Percentiles rank a stretch among this genome's conserved stretches.
Evolutionary conservation across 2,329 filamentous ascomycete genomes (phyloP).

Genomic region (Colletotrichum sp.): DNA sequence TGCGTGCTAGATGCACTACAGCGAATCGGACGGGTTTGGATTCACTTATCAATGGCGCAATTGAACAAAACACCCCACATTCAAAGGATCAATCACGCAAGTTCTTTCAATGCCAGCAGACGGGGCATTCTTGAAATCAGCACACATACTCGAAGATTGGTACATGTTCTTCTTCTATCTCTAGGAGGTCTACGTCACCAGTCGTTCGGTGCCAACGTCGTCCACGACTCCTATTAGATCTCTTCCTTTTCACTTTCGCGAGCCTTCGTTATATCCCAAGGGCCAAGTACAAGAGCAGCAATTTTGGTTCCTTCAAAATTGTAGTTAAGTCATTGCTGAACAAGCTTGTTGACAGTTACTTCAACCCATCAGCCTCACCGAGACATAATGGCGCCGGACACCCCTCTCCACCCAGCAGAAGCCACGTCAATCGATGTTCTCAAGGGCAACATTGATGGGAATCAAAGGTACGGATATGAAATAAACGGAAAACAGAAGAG

Average conservation of each 20-base stretch:
- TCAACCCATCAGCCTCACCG: neutral
- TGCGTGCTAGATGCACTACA: neutral
- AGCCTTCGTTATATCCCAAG: neutral
- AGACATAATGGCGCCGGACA: neutral
- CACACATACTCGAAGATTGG: neutral
- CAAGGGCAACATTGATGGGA: neutral
- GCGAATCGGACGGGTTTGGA: neutral
- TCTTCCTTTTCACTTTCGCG: neutral
- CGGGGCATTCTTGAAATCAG: neutral
- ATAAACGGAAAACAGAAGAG: neutral
- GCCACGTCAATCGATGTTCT: neutral
- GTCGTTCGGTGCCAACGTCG: neutral
- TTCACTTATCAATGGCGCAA: neutral
- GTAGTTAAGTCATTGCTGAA: neutral
- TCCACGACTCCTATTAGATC: neutral
- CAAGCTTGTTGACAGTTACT: neutral
- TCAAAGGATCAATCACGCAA: neutral
- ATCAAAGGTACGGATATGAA: neutral
- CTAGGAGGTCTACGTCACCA: neutral
- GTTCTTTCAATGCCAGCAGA: neutral
- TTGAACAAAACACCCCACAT: neutral
- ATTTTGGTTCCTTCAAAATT: neutral
- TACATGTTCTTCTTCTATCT: neutral
- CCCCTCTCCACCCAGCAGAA: neutral
- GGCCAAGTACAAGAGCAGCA: neutral